Base-by-base conservation (phyloP, 352 stramenopile species). In the Globisporangium nunn region DNA sequence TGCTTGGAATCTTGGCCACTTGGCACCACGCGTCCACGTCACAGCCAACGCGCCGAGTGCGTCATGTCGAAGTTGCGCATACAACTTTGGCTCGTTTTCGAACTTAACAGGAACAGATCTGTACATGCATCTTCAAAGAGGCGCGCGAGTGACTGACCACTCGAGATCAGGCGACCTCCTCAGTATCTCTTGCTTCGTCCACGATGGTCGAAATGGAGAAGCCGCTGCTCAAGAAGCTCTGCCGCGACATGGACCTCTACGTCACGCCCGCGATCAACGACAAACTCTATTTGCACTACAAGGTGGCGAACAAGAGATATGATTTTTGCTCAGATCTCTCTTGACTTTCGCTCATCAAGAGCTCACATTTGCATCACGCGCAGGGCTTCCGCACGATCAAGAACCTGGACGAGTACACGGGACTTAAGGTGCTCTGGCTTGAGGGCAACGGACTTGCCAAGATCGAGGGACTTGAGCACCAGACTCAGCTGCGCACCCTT, bases 251-350 rank as follows among this genome's bases (percentile, higher is more conserved):
- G 54, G 87, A 97, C 56, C 71, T 95, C 48, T 98, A 98, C 65
- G 71, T 85, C 50, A 98, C 91, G 43, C 85, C 95, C 29, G 57
- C 71, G 61, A 85, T 98, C 63, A 98, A 98, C 69, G 92, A 98
- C 69, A 97, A 96, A 58, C 76, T 98, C 39, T 98, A 98, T 62
- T 70, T 98, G 31, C 94, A 98, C 69, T 98, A 98, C 76, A 97
- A 98, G 70, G 77, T 75, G 39, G 35, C 6, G 35, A 40, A 11
- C 0, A 40, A 14, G 10, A 14, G 10, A 23, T 23, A 23, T 23
- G 33, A 37, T 5, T 8, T 8, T 40, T 3, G 6, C 29, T 45
- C 43, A 15, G 37, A 17, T 39, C n/a, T 10, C 28, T 51, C n/a
- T 53, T 6, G 28, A 23, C 6, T n/a, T 54, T 43, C 10, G 49